Evolutionary conservation across 176 grass and related monocot genomes (phyloP), one percentile per base, ranked within the genome.

Genomic region (barley (Hordeum vulgare)): DNA sequence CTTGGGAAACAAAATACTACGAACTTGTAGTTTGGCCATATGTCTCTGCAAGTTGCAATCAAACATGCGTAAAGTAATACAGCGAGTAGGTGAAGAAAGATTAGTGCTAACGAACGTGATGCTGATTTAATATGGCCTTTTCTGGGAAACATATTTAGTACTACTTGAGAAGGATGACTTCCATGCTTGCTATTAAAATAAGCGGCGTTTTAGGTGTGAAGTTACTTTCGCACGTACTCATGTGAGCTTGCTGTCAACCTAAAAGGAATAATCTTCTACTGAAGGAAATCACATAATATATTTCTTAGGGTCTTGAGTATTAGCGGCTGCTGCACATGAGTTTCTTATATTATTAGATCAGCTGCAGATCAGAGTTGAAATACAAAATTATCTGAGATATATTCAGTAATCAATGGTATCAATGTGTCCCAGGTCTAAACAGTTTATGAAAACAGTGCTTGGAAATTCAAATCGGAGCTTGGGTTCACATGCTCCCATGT

Each of bases 91-190:
- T 74, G 67, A 18, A 23, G 68, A 81, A 40, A 57, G 84, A 11
- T 80, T 24, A 65, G 67, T 80, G 4, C 29, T 74, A 80, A 86
- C 77, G 77, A 80, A 64, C 31, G 17, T 86, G 68, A 80, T 56
- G 57, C 41, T 27, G 26, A 70, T 54, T 41, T 57, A 59, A 59
- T 41, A 33, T 65, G 18, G 18, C 47, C 47, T 18, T 53, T 53
- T 18, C 6, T 7, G 15, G 24, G 21, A 41, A 60, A 17, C 41
- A 17, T 21, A 70, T 54, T 67, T 57, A 69, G 42, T 42, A 42
- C 18, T 65, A 27, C 10, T 67, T 67, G 15, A 18, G 40, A n/a
- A 78, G 15, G 63, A 70, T 60, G 83, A 44, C 24, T 49, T 36
- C 39, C 49, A 25, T 60, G 64, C 33, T 80, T 70, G 29, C 45